These are phyloP conservation scores for Setaria viridis DNA, from an alignment of 202 grass and related monocot genomes.

Conservation along the genomic window DNA sequence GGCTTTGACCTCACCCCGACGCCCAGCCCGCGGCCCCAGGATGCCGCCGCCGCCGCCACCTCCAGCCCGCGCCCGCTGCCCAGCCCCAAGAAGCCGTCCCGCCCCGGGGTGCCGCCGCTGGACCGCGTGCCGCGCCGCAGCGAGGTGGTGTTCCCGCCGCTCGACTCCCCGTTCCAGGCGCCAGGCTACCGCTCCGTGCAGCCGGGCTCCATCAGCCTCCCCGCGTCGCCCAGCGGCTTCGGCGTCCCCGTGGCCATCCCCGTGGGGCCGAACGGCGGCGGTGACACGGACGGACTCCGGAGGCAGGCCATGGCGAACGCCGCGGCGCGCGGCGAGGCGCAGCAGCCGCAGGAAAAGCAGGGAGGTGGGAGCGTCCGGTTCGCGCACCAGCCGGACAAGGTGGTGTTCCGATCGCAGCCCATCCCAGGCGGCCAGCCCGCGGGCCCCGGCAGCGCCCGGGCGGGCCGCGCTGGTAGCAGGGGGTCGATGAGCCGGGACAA, in stretches of 20 bases:
- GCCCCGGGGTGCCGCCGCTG: conserved; percentile 23
- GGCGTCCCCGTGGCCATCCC: neutral
- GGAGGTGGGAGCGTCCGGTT: conserved; percentile 28
- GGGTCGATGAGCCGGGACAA: conserved; percentile 47
- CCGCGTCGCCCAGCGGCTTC: conserved; percentile 62
- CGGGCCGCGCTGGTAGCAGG: neutral
- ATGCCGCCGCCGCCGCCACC: too few species aligned
- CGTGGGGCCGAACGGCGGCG: neutral
- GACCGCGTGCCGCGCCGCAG: conserved; percentile 35
- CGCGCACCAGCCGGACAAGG: conserved; percentile 47
- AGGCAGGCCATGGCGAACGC: conserved; percentile 40
- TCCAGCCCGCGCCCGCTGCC: neutral
- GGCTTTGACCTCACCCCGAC: conserved; percentile 37
- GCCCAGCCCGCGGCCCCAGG: neutral
- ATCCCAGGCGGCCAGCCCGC: conserved; percentile 20
- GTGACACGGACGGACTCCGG: conserved; percentile 4
- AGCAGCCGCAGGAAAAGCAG: neutral
- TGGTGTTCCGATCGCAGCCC: conserved; percentile 68
- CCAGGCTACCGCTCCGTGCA: conserved; percentile 31
- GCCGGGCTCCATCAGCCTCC: conserved; percentile 64
- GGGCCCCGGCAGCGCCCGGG: neutral
- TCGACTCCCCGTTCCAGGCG: conserved; percentile 46
- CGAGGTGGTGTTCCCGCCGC: conserved; percentile 37
- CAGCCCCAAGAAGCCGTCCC: neutral
- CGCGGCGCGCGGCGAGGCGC: neutral